Conservation (phyloP, 257 asterid genomes). For the Ehretia macrophylla region DNA sequence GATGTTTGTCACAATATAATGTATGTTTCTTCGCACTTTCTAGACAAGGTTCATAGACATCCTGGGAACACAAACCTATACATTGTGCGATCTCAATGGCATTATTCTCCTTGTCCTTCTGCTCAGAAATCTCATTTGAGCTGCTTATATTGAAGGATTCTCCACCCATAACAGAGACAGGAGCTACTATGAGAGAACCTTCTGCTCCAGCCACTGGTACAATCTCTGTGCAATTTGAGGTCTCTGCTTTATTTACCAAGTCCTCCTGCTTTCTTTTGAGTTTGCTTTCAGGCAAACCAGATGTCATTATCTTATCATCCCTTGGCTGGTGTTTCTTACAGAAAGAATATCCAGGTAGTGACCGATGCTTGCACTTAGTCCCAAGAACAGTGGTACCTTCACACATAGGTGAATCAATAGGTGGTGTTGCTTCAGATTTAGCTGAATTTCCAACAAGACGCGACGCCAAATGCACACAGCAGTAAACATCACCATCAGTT, state of each 20-base stretch:
- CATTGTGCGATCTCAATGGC: constrained; percentile 47
- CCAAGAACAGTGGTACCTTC: constrained; percentile 98
- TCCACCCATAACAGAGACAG: constrained; percentile 39
- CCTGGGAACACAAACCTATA: constrained; percentile 63
- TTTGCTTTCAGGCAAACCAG: constrained; percentile 36
- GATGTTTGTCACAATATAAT: constrained; percentile 82
- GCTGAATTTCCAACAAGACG: constrained; percentile 53
- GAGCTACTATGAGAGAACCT: constrained; percentile 37
- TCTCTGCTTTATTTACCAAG: constrained; percentile 21
- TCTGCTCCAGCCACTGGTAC: constrained; percentile 33
- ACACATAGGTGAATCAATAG: constrained; percentile 73
- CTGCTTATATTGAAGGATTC: constrained; percentile 27
- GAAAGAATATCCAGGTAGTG: constrained; percentile 73
- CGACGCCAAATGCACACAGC: constrained; percentile 90
- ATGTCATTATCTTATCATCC: constrained; percentile 34
- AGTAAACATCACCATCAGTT: constrained; percentile 81
- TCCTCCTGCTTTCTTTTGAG: constrained; percentile 67
- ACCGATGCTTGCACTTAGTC: constrained; percentile 92
- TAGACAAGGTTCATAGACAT: constrained; percentile 47
- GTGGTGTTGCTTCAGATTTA: constrained; percentile 44
- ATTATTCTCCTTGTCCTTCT: constrained; percentile 26
- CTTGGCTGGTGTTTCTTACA: constrained; percentile 94
- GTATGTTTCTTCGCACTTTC: constrained; percentile 78
- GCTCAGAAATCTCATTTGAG: constrained; percentile 35
- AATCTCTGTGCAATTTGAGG: constrained; percentile 29